These are phyloP conservation scores for Leccinum variabile DNA, from an alignment of 1,284 basidiomycete genomes.

Conservation along the genomic window DNA sequence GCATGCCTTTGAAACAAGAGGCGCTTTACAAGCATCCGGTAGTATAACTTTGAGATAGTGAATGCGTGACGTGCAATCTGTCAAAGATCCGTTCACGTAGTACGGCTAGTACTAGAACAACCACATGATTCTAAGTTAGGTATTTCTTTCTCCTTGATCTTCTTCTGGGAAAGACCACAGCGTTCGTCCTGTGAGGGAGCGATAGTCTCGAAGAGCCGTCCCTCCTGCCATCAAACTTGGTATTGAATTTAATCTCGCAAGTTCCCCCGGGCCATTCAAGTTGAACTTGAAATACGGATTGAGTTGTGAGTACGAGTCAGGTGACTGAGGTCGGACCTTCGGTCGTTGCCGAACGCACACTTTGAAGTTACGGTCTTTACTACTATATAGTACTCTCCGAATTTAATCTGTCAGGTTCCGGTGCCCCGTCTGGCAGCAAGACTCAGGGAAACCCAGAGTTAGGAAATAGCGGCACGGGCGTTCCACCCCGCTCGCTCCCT, in stretches of 20 bases:
- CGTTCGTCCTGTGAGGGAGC: slow-evolving; percentile 73
- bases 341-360: too few relatives aligned
- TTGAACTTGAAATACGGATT: too few relatives aligned
- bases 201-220: slow-evolving; percentile 80
- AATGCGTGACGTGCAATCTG: slow-evolving; percentile 86
- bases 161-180: slow-evolving; percentile 57
- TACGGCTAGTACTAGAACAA: too few relatives aligned
- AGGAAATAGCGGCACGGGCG: too few relatives aligned
- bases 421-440: too few relatives aligned
- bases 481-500: too few relatives aligned
- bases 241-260: slow-evolving; percentile 79
- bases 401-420: too few relatives aligned
- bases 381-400: too few relatives aligned
- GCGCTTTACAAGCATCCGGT: slow-evolving; percentile 94
- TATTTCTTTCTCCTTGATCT: slow-evolving; percentile 63
- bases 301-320: too few relatives aligned
- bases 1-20: slow-evolving; percentile 90
- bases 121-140: slow-evolving; percentile 69
- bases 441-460: too few relatives aligned
- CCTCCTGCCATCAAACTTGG: slow-evolving; percentile 76
- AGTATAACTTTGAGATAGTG: slow-evolving; percentile 93
- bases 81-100: slow-evolving; percentile 85
- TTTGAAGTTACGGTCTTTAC: too few relatives aligned
- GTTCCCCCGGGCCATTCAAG: slow-evolving; percentile 50
- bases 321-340: too few relatives aligned